phyloP scores from a whole-genome alignment of 2,329 filamentous ascomycete species.

The Penicillium sp. region DNA sequence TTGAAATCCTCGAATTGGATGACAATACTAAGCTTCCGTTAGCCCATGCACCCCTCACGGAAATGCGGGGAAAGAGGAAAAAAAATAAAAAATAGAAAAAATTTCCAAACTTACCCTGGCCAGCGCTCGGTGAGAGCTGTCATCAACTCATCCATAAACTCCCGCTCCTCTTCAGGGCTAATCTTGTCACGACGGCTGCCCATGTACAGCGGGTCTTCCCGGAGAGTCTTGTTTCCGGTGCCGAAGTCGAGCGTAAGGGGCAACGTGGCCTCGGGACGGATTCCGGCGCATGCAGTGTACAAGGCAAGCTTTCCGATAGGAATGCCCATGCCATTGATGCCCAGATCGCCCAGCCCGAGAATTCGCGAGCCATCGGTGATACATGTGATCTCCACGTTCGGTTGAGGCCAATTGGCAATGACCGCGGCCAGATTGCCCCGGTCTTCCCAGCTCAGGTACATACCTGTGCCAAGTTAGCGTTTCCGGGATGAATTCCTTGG shows the following conservation, averaged over 20 bases:
- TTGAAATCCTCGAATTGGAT: slow-evolving; percentile 99
- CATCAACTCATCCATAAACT: slow-evolving; percentile 98
- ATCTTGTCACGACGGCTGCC: slow-evolving; percentile 81
- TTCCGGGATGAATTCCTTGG: slow-evolving; percentile 21
- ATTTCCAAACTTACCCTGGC: slow-evolving; percentile 51
- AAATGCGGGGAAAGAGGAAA: slow-evolving; percentile 34
- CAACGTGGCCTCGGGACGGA: slow-evolving; percentile 67
- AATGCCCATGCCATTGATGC: slow-evolving; percentile 96
- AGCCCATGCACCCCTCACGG: not conserved
- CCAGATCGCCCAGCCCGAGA: slow-evolving; percentile 85
- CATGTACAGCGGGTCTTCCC: slow-evolving; percentile 83
- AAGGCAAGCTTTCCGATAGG: slow-evolving; percentile 93
- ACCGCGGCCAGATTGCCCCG: slow-evolving; percentile 83
- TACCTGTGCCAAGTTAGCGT: slow-evolving; percentile 40
- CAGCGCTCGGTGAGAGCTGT: slow-evolving; percentile 71
- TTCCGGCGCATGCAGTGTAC: slow-evolving; percentile 92
- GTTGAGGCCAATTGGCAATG: slow-evolving; percentile 86
- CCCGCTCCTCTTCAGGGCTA: slow-evolving; percentile 68
- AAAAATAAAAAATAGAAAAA: slow-evolving; percentile 23
- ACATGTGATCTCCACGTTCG: slow-evolving; percentile 88
- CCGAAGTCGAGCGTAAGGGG: slow-evolving; percentile 59
- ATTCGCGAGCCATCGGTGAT: slow-evolving; percentile 93
- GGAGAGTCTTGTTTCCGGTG: slow-evolving; percentile 56
- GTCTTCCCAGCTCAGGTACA: slow-evolving; percentile 96
- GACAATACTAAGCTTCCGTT: slow-evolving; percentile 50